Evolutionary conservation across 345 rosid genomes (phyloP).

Genomic region (Noccaea bulbosa): DNA sequence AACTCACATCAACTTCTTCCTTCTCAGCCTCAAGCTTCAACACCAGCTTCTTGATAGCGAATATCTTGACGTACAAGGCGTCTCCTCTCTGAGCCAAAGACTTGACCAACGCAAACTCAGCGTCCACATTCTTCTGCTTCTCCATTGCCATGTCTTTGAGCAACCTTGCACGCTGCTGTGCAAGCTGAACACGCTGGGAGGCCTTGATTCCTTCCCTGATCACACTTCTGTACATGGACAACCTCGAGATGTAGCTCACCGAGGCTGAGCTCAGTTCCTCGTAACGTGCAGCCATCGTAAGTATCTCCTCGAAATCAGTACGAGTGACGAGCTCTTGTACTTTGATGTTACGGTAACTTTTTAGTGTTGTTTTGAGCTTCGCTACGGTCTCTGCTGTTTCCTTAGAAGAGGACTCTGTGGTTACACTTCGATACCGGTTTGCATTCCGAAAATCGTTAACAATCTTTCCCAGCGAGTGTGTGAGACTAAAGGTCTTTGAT

Average conservation of each 20-base stretch:
- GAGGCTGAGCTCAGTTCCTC: conserved; percentile 12
- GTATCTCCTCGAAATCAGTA: conserved; percentile 11
- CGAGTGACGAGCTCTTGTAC: conserved; percentile 1
- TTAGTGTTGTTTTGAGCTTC: neutral
- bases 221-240: conserved; percentile 8
- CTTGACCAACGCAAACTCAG: neutral
- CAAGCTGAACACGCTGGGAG: neutral
- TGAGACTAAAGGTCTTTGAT: conserved; percentile 18
- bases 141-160: neutral
- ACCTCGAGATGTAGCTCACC: conserved; percentile 16
- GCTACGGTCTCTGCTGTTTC: neutral
- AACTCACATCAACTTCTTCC: neutral
- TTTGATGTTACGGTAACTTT: neutral
- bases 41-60: neutral
- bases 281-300: neutral
- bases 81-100: conserved; percentile 21
- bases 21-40: conserved; percentile 27
- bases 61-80: conserved; percentile 2
- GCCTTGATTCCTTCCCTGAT: conserved; percentile 14
- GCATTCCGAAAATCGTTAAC: neutral
- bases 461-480: neutral
- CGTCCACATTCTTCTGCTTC: neutral
- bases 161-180: neutral
- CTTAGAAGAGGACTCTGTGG: neutral
- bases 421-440: neutral